Base-by-base conservation (phyloP, 2,329 filamentous ascomycete genomes). In the Pseudovirgaria hyperparasitica region DNA sequence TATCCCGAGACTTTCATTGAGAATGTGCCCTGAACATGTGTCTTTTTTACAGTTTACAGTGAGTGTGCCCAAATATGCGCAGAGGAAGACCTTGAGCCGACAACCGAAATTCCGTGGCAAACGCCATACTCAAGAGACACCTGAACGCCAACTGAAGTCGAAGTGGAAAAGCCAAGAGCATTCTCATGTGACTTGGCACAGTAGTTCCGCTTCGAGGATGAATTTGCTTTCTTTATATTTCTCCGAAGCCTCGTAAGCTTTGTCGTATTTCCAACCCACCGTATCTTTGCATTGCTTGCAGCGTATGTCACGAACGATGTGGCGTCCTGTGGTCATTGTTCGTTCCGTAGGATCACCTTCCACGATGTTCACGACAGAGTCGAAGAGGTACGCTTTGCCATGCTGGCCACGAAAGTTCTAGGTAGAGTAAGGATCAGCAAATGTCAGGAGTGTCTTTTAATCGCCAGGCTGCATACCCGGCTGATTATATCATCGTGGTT, bases 221-320 rank as follows among this genome's bases (percentile, higher is more conserved):
- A 81, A 96, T 61, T 96, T 98, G 30, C 85, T 86, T 65, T 98
- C 90, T 64, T 98, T 98, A 61, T 98, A 98, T 60, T 93, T 93
- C 68, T 98, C 87, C 38, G 69, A 76, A 18, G 64, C 57, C 62
- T 98, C 90, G 53, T 81, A 96, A 2, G 90, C 90, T 62, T 92
- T 93, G 58, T 98, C 90, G 54, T 98, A 98, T 56, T 93, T 96
- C 90, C 90, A 98, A 19, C 90, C 90, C 28, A 98, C 90, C 16
- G 78, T 80, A 54, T 86, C 80, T 50, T 79, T 80, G 69, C 90
- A 98, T 56, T 92, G 82, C 32, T 79, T 71, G 62, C 90, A 98
- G 32, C 66, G 66, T 45, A 98, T 94, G 53, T 98, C 90, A 32
- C 90, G 77, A 25, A 98, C 90, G 30, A 96, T 69, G 57, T 98